Evolutionary conservation across 176 grass and related monocot species (phyloP).

Genomic region (Luzula sylvatica): DNA sequence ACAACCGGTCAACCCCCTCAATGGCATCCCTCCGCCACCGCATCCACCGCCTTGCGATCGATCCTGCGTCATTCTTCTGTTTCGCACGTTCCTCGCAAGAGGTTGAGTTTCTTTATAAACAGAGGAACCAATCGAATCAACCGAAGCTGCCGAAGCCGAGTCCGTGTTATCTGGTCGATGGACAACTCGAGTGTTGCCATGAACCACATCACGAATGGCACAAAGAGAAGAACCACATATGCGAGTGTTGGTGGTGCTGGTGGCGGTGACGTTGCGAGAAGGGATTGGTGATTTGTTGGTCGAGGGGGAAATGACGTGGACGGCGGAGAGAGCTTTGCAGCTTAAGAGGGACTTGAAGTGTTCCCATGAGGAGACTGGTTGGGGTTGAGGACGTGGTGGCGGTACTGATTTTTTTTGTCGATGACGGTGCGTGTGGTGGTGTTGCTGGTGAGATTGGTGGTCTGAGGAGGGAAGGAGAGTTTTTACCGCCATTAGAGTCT

Average conservation of each 20-base stretch:
- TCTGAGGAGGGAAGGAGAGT: conserved; percentile 30
- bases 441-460: conserved; percentile 13
- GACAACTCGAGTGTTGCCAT: conserved; percentile 27
- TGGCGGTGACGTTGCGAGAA: conserved; percentile 14
- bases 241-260: conserved; percentile 11
- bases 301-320: conserved; percentile 40
- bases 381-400: neutral
- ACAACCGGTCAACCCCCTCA: conserved; percentile 58
- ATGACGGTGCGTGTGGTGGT: conserved; percentile 28
- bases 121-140: conserved; percentile 12
- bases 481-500: conserved; percentile 18
- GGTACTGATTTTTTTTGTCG: conserved; percentile 46
- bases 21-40: conserved; percentile 23
- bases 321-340: conserved; percentile 48
- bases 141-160: conserved; percentile 31
- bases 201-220: conserved; percentile 59
- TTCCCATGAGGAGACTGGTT: conserved; percentile 51
- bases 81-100: conserved; percentile 10
- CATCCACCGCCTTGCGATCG: conserved; percentile 11
- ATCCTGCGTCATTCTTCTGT: conserved; percentile 14
- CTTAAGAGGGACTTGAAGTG: conserved; percentile 77
- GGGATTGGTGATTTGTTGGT: conserved; percentile 14
- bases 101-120: conserved; percentile 12
- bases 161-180: conserved; percentile 31
- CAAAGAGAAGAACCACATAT: conserved; percentile 48